Evolutionary conservation across 2,329 filamentous ascomycete species (phyloP).

Genomic region (Nothophaeocryptopus gaeumannii): DNA sequence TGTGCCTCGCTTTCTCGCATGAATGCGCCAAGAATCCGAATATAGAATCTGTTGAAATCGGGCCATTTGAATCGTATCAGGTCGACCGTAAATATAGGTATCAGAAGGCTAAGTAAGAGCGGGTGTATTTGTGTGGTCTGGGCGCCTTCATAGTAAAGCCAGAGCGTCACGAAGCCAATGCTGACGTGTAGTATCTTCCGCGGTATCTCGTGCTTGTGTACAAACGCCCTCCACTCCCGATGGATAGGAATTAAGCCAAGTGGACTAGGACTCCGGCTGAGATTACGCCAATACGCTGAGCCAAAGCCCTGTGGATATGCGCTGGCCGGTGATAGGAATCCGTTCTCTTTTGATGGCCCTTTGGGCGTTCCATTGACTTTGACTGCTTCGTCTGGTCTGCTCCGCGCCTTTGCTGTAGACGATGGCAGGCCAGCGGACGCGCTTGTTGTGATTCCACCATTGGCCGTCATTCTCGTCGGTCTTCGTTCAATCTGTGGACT

Average conservation of each 20-base stretch:
- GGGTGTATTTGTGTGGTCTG: constrained; percentile 78
- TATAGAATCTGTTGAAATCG: constrained; percentile 82
- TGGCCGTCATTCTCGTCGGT: constrained; percentile 21
- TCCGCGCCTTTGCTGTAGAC: constrained; percentile 22
- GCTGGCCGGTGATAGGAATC: constrained; percentile 31
- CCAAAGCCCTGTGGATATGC: constrained; percentile 55
- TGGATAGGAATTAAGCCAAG: constrained; percentile 94
- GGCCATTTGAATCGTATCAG: constrained; percentile 78
- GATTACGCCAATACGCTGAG: constrained; percentile 77
- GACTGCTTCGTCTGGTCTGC: constrained; percentile 32
- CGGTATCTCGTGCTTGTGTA: constrained; percentile 93
- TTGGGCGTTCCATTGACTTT: constrained; percentile 23
- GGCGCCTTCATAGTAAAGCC: constrained; percentile 75
- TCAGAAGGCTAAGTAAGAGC: constrained; percentile 72
- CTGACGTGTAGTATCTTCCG: constrained; percentile 91
- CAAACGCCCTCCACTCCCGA: constrained; percentile 82
- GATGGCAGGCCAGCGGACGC: constrained; percentile 15
- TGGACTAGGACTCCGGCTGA: constrained; percentile 88
- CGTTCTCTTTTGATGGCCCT: constrained; percentile 22
- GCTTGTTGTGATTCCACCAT: constrained; percentile 24
- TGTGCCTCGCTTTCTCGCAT: constrained; percentile 94
- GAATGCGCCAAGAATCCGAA: constrained; percentile 76
- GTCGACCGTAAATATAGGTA: constrained; percentile 82
- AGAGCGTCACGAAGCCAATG: constrained; percentile 89
- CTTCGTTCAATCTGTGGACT: constrained; percentile 56